A percentile compares a stretch with the other conserved stretches of the same genome.
These are phyloP conservation scores for Grosmannia clavigera DNA, from an alignment of 2,329 filamentous ascomycete genomes.

Conservation along the genomic window DNA sequence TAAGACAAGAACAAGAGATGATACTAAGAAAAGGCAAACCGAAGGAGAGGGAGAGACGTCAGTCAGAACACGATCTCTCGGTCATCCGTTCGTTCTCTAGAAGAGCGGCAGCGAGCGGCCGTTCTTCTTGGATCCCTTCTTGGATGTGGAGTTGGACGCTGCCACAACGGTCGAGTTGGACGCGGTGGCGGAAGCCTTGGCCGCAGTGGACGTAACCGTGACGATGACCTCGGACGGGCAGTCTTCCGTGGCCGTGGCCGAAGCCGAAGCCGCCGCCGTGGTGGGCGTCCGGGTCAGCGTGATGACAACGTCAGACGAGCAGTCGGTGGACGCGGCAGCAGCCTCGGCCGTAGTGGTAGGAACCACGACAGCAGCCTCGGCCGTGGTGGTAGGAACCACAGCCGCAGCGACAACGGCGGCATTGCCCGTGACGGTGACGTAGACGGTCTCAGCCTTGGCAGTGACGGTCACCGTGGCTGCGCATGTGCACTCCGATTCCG, in stretches of 20 bases:
- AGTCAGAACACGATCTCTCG: background rate
- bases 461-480: constrained; percentile 15
- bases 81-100: background rate
- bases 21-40: background rate
- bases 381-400: background rate
- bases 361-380: background rate
- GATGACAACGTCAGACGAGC: background rate
- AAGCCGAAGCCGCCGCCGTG: background rate
- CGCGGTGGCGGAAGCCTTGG: background rate
- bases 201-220: background rate
- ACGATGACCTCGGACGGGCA: background rate
- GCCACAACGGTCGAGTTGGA: background rate
- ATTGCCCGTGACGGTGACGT: background rate
- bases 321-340: background rate
- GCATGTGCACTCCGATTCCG: background rate
- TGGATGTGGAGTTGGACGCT: background rate
- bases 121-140: background rate
- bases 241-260: too few relatives aligned
- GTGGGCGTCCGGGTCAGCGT: background rate
- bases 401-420: background rate
- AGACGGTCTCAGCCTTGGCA: constrained; percentile 9
- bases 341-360: background rate
- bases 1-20: background rate
- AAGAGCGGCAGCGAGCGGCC: background rate
- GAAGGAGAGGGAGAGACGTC: background rate